Conservation (phyloP, 768 basidiomycete species). For the Suillus fuscotomentosus region DNA sequence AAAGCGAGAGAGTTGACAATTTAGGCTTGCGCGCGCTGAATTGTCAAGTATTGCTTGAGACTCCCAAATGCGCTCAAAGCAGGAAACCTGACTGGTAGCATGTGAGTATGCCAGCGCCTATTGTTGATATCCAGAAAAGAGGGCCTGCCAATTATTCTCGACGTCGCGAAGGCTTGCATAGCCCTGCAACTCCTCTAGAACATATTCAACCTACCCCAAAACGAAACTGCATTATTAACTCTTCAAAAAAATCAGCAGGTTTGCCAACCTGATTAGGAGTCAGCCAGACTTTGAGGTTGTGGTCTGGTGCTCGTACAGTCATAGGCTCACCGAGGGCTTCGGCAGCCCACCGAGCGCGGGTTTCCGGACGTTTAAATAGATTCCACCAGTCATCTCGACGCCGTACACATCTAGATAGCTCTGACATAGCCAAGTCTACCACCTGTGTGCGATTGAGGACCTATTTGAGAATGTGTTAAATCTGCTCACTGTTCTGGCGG, state of each 20-base stretch:
- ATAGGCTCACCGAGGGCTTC: slow-evolving; percentile 28
- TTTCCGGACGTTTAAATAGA: slow-evolving; percentile 22
- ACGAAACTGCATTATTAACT: not conserved
- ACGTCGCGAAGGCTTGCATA: slow-evolving; percentile 43
- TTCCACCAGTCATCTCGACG: slow-evolving; percentile 41
- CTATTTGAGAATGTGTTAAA: not conserved
- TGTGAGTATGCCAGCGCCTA: not conserved
- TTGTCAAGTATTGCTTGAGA: slow-evolving; percentile 27
- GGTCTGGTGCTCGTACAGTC: slow-evolving; percentile 37
- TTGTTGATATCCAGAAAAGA: not conserved
- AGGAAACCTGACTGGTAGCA: slow-evolving; percentile 46
- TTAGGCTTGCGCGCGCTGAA: slow-evolving; percentile 14
- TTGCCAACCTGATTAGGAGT: slow-evolving; percentile 39
- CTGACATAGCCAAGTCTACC: slow-evolving; percentile 48
- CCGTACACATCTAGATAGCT: slow-evolving; percentile 44
- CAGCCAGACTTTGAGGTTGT: slow-evolving; percentile 30
- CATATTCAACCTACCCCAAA: slow-evolving; percentile 39
- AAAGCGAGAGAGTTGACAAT: slow-evolving; percentile 23
- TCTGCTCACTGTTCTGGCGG: slow-evolving; percentile 44
- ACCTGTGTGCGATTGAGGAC: slow-evolving; percentile 31
- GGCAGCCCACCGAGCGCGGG: slow-evolving; percentile 32
- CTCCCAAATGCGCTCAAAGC: slow-evolving; percentile 57
- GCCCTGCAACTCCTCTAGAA: slow-evolving; percentile 47
- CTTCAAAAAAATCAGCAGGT: not conserved
- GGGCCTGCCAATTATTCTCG: slow-evolving; percentile 35